A percentile compares a stretch with the other conserved stretches of the same genome.
Conservation (phyloP, 2,329 filamentous ascomycete species). For the Elsinoe ampelina region DNA sequence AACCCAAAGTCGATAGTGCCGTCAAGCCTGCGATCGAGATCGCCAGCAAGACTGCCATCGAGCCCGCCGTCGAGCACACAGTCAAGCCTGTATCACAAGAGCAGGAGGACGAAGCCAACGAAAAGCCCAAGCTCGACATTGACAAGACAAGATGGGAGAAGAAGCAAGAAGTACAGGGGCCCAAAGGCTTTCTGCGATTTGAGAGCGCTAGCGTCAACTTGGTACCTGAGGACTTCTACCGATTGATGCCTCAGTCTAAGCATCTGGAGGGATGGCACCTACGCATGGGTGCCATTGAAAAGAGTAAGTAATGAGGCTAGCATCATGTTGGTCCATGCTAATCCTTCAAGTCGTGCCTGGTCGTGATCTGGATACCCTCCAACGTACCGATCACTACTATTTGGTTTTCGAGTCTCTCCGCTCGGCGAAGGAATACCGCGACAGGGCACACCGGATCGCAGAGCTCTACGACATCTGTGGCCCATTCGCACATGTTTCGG, state of each 20-base stretch:
- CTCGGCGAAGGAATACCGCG: constrained; percentile 54
- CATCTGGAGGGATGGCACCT: constrained; percentile 59
- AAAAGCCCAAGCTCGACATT: background rate
- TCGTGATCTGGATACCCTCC: constrained; percentile 54
- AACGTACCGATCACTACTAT: constrained; percentile 56
- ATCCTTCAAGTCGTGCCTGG: constrained; percentile 47
- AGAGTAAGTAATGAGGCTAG: background rate
- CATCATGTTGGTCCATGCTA: background rate
- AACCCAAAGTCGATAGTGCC: too few species aligned
- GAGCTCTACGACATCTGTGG: constrained; percentile 36
- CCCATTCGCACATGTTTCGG: constrained; percentile 33
- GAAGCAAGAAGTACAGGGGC: constrained; percentile 20
- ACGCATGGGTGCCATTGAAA: constrained; percentile 42
- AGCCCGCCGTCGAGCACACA: too few species aligned
- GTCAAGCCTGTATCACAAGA: too few species aligned
- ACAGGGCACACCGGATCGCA: constrained; percentile 45
- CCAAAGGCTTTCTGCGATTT: constrained; percentile 45
- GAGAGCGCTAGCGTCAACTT: constrained; percentile 51
- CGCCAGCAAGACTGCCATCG: too few species aligned
- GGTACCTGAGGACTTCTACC: constrained; percentile 60
- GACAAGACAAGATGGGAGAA: constrained; percentile 16
- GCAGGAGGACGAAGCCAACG: background rate
- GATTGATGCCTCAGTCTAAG: constrained; percentile 51
- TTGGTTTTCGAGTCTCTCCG: constrained; percentile 54
- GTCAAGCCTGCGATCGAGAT: too few species aligned